These are phyloP conservation scores for Ogataea paradorogensis DNA, from an alignment of 805 yeast species.

Conservation along the genomic window DNA sequence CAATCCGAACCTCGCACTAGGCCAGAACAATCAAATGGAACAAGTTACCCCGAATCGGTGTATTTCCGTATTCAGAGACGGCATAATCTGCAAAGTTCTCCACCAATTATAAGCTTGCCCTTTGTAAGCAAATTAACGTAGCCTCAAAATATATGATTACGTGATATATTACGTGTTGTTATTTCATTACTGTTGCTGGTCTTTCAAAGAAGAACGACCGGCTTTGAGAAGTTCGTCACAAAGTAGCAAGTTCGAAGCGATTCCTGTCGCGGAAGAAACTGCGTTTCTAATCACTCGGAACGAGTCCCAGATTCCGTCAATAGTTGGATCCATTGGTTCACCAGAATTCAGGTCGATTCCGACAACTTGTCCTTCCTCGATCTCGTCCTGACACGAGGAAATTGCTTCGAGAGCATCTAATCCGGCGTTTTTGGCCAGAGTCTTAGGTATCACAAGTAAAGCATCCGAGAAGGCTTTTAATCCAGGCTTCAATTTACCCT, in stretches of 20 bases:
- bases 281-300: constrained; percentile 93
- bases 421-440: constrained; percentile 89
- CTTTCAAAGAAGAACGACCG: constrained; percentile 87
- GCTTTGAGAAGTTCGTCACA: constrained; percentile 98
- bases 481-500: constrained; percentile 88
- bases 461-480: constrained; percentile 93
- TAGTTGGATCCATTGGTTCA: constrained; percentile 91
- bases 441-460: constrained; percentile 86
- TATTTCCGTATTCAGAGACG: not conserved
- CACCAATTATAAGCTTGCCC: not conserved
- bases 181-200: constrained; percentile 16
- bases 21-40: not conserved
- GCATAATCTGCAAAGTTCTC: not conserved
- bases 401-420: constrained; percentile 88
- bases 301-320: constrained; percentile 96
- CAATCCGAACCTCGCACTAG: not conserved
- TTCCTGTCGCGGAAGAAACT: constrained; percentile 86
- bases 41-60: not conserved
- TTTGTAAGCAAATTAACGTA: constrained; percentile 1
- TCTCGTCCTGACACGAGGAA: constrained; percentile 85
- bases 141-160: not conserved
- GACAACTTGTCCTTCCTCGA: constrained; percentile 73
- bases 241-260: constrained; percentile 84
- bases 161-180: constrained; percentile 4
- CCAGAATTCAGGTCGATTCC: constrained; percentile 92